A percentile compares a stretch with the other conserved stretches of the same genome.
Evolutionary conservation across 1,284 basidiomycete species (phyloP).

Genomic region (Naganishia liquefaciens): DNA sequence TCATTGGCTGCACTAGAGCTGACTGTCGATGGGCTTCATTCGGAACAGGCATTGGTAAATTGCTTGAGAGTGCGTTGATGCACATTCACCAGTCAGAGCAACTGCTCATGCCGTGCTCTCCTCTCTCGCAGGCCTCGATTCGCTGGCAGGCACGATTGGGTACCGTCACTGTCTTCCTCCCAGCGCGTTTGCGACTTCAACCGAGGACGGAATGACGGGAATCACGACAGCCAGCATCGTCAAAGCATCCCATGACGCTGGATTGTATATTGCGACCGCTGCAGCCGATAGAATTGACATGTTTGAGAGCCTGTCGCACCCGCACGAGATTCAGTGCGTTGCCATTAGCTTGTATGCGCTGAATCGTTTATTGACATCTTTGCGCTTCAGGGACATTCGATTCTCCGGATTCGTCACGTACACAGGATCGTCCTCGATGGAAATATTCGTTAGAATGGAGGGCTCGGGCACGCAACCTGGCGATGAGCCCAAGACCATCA

Average conservation of each 20-base stretch:
- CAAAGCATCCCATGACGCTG: slow-evolving; percentile 62
- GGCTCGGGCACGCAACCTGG: slow-evolving; percentile 57
- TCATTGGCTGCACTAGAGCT: background rate
- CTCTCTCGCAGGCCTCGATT: slow-evolving; percentile 62
- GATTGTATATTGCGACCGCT: slow-evolving; percentile 79
- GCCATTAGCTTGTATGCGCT: background rate
- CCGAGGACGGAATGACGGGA: slow-evolving; percentile 24
- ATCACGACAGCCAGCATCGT: slow-evolving; percentile 58
- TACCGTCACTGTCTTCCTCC: slow-evolving; percentile 70
- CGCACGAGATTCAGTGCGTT: slow-evolving; percentile 53
- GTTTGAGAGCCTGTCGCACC: slow-evolving; percentile 46
- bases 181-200: slow-evolving; percentile 29
- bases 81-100: slow-evolving; percentile 56
- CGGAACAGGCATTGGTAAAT: slow-evolving; percentile 50
- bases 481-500: slow-evolving; percentile 61
- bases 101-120: slow-evolving; percentile 46
- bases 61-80: slow-evolving; percentile 48
- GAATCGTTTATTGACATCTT: background rate
- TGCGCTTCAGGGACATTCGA: slow-evolving; percentile 62
- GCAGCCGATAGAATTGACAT: slow-evolving; percentile 66
- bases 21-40: background rate
- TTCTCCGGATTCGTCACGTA: slow-evolving; percentile 78
- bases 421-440: slow-evolving; percentile 74
- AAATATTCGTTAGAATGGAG: slow-evolving; percentile 79
- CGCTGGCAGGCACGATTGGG: slow-evolving; percentile 75